These are phyloP conservation scores for Pseudocercospora crystallina DNA, from an alignment of 2,329 filamentous ascomycete genomes.

Conservation along the genomic window DNA sequence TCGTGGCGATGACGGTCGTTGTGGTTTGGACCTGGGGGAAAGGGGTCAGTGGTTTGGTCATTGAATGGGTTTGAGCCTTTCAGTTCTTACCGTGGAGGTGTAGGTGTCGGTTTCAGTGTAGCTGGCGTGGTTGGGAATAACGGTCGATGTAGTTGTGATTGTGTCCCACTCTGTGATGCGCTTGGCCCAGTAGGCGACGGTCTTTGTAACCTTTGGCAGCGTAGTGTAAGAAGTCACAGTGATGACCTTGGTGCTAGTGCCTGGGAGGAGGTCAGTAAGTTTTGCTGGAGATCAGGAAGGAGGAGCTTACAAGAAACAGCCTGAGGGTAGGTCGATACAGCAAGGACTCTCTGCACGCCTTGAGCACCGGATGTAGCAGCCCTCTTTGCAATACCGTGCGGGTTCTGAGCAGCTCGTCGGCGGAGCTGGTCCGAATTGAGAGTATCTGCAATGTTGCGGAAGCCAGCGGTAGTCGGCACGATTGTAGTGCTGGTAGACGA, in stretches of 20 bases:
- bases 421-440: background rate
- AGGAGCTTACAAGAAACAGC: no score
- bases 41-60: no score
- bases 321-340: no score
- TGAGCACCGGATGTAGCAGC: background rate
- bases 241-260: background rate
- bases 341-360: no score
- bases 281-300: no score
- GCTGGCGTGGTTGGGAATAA: background rate
- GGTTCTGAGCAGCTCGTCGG: background rate
- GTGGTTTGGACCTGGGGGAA: constrained; percentile 3
- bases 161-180: background rate
- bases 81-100: background rate
- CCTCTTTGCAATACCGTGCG: background rate
- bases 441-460: background rate
- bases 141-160: background rate
- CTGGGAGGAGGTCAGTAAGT: no score
- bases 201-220: background rate
- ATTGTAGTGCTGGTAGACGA: background rate
- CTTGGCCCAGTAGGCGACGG: background rate
- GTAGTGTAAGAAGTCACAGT: constrained; percentile 1
- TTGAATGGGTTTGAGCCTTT: no score
- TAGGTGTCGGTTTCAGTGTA: background rate
- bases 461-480: constrained; percentile 2
- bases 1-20: constrained; percentile 3